Percentiles rank a stretch among this genome's conserved stretches.
Conservation (phyloP, 1,284 basidiomycete species). For the Afroboletus lepidellus region DNA sequence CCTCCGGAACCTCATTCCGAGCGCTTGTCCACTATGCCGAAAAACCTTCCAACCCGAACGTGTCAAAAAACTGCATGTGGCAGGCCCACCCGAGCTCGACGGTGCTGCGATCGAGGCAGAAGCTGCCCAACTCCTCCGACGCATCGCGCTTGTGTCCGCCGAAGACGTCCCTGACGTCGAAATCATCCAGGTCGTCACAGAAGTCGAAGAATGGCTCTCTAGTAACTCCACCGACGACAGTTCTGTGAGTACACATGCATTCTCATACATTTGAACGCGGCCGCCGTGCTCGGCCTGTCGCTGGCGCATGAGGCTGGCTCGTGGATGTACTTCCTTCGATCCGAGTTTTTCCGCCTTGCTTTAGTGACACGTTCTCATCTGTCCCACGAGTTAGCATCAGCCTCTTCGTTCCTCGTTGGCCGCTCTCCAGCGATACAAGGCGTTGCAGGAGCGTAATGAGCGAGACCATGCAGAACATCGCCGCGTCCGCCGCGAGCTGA, state of each 20-base stretch:
- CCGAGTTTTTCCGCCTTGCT: conserved; percentile 25
- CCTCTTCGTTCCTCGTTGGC: conserved; percentile 28
- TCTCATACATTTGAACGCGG: conserved; percentile 1
- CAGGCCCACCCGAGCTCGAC: conserved; percentile 40
- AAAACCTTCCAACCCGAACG: conserved; percentile 51
- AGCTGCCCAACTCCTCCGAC: conserved; percentile 43
- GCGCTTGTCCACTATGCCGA: conserved; percentile 63
- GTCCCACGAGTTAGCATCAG: conserved; percentile 24
- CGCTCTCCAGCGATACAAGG: conserved; percentile 32
- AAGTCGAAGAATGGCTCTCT: conserved; percentile 49
- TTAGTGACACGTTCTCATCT: conserved; percentile 22
- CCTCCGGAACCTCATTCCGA: conserved; percentile 47
- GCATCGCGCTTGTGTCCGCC: conserved; percentile 44
- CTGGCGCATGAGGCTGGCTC: neutral
- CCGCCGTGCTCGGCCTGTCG: neutral
- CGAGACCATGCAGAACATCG: conserved; percentile 29
- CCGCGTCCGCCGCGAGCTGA: conserved; percentile 33
- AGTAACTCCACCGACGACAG: conserved; percentile 17
- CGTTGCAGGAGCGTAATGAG: conserved; percentile 32
- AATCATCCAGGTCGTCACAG: conserved; percentile 41
- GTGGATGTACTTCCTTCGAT: conserved; percentile 3
- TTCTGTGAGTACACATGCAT: conserved; percentile 33
- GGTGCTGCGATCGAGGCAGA: conserved; percentile 29
- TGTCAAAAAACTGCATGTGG: conserved; percentile 61
- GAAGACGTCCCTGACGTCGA: conserved; percentile 44